Base-by-base conservation (phyloP, 768 basidiomycete species). In the Lepiota venenata region DNA sequence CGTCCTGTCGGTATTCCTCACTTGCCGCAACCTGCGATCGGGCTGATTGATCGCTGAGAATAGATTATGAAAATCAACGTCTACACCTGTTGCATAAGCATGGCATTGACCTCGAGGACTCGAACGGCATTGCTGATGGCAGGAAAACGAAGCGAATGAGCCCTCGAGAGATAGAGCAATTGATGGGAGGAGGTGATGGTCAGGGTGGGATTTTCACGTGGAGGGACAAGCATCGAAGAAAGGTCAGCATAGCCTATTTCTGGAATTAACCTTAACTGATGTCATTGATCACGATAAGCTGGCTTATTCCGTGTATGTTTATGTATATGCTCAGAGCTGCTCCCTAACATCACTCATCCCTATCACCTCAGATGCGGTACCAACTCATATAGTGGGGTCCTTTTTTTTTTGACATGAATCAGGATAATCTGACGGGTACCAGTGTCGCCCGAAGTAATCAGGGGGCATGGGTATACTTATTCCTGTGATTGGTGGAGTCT, bases 401-500 rank as follows among this genome's bases (percentile, higher is more conserved):
- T 62, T 53, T 57, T 50, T 50, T 58, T 52, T 56, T 61, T 55
- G 57, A 58, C 60, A 58, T 59, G 58, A 58, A 42, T 58, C 57
- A 56, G 41, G 22, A 61, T 47, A 62, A 57, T 36, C 62, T 65
- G 54, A 64, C 46, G 56, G 40, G 58, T 55, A 21, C 53, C 56
- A 93, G 91, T 92, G 90, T 91, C 89, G 8, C 91, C 91, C 40
- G 91, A 93, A 68, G 91, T 93, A 43, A 91, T 93, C 65, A 83
- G 90, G 61, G 89, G 90, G 18, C 88, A 91, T 65, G 95, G 94
- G 21, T 98, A 98, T 70, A 84, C 88, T 37, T 95, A 91, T 71
- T 90, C 88, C 35, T 96, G 93, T 66, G 96, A 98, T 66, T 98
- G 94, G 94, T 99, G 96, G 96, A 93, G 90, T 71, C 80, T 98